Base-by-base conservation (phyloP, 441 rosid genomes). In the Eutrema salsugineum region DNA sequence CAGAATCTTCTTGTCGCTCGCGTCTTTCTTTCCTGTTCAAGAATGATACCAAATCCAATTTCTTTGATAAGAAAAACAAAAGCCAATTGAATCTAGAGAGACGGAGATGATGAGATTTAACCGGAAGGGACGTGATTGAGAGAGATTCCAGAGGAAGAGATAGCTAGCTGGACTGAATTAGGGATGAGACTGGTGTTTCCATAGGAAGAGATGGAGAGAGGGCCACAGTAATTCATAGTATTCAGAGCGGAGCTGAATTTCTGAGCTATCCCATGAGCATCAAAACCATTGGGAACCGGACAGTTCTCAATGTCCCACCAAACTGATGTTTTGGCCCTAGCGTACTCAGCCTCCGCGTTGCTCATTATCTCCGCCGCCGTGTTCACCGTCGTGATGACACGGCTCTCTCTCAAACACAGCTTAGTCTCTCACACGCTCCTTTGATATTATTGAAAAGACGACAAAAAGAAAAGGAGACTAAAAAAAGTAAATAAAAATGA, bases 271-370 rank as follows among this genome's bases (percentile, higher is more conserved):
- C 83, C 76, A 51, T 85, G 84, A 19, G 90, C 77, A 53, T 89
- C 89, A 67, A 83, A 79, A 5, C 68, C 75, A 62, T 79, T 86
- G 12, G 96, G 92, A 15, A 89, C 96, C 28, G 80, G 82, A 43
- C 92, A 91, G 73, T 91, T 91, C 86, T 91, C 97, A 16, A 86
- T 91, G 80, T 91, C 97, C 97, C 96, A 91, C 95, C 97, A 91
- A 14, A 88, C 95, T 12, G 97, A 89, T 5, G 84, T 89, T 83
- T 82, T 89, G 46, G 91, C 88, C 55, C 60, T 9, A 60, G 63
- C 78, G 76, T 87, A 89, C 80, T 87, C 88, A 43, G 78, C 57
- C 84, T 91, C 24, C 24, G 24, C 24, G 46, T 40, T 14, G 16
- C 1, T 40, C 46, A 40, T 40, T 16, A 5, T 40, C 16, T 40